phyloP scores from a whole-genome alignment of 129 eudicot species.

The Dittrichia graveolens region DNA sequence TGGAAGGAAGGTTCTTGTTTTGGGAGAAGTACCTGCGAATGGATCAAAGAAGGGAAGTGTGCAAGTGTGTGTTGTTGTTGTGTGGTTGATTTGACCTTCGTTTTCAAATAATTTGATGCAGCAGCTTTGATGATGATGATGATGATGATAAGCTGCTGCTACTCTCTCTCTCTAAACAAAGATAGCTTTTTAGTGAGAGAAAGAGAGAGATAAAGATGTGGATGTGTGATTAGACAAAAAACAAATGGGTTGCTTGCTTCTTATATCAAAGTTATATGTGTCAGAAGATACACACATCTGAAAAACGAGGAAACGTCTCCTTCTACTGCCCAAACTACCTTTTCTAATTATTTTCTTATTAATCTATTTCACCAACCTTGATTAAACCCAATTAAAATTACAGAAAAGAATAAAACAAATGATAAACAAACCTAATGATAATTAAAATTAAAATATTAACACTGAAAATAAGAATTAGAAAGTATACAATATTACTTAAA shows the following conservation, averaged over 20 bases:
- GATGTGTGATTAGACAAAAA: constrained; percentile 38
- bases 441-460: background rate
- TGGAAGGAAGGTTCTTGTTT: background rate
- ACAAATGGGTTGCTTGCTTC: constrained; percentile 37
- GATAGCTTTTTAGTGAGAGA: constrained; percentile 36
- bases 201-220: constrained; percentile 36
- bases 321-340: constrained; percentile 43
- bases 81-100: constrained; percentile 68
- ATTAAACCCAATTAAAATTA: background rate
- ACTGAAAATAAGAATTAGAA: no score
- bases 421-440: background rate
- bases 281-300: constrained; percentile 80
- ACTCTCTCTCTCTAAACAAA: constrained; percentile 43
- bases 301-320: constrained; percentile 94
- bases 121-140: constrained; percentile 48
- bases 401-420: background rate
- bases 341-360: constrained; percentile 6
- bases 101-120: constrained; percentile 83
- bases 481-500: no score
- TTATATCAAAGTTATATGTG: constrained; percentile 54
- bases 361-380: background rate
- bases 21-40: constrained; percentile 45
- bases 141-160: constrained; percentile 33
- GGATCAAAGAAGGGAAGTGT: constrained; percentile 48
- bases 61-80: constrained; percentile 21